Conservation (phyloP, 441 rosid genomes). For the Pelargonium cotyledonis region DNA sequence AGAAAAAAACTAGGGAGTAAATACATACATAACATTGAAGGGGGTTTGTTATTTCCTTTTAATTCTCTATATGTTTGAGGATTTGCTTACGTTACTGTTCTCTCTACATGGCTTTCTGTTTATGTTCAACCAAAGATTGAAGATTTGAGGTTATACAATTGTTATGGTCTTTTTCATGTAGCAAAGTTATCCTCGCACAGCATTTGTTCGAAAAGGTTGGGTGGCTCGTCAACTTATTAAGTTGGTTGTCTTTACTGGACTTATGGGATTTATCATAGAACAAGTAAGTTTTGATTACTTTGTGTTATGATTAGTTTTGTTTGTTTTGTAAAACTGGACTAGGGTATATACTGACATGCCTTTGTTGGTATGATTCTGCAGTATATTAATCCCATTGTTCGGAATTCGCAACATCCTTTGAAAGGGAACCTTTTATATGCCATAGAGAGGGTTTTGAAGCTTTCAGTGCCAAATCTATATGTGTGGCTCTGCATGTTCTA, state of each 20-base stretch:
- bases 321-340: background rate
- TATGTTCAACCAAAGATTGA: background rate
- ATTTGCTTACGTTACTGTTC: background rate
- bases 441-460: slow-evolving; percentile 92
- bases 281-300: slow-evolving; percentile 45
- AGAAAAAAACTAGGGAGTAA: background rate
- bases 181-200: slow-evolving; percentile 82
- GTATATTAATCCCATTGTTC: slow-evolving; percentile 95
- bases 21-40: background rate
- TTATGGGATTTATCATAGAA: slow-evolving; percentile 93
- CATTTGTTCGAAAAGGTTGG: slow-evolving; percentile 79
- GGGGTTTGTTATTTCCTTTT: background rate
- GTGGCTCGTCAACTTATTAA: slow-evolving; percentile 79
- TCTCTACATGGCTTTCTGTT: background rate
- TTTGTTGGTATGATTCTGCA: slow-evolving; percentile 40
- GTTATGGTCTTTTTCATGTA: slow-evolving; percentile 19
- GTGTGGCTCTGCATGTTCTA: slow-evolving; percentile 99
- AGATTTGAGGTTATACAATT: background rate
- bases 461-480: slow-evolving; percentile 86
- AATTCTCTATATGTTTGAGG: background rate
- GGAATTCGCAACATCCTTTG: slow-evolving; percentile 91
- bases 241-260: slow-evolving; percentile 77
- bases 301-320: slow-evolving; percentile 14
- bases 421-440: slow-evolving; percentile 84
- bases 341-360: slow-evolving; percentile 22